Evolutionary conservation across 1,139 yeast species (phyloP).

Genomic region (Yamadazyma sp.): DNA sequence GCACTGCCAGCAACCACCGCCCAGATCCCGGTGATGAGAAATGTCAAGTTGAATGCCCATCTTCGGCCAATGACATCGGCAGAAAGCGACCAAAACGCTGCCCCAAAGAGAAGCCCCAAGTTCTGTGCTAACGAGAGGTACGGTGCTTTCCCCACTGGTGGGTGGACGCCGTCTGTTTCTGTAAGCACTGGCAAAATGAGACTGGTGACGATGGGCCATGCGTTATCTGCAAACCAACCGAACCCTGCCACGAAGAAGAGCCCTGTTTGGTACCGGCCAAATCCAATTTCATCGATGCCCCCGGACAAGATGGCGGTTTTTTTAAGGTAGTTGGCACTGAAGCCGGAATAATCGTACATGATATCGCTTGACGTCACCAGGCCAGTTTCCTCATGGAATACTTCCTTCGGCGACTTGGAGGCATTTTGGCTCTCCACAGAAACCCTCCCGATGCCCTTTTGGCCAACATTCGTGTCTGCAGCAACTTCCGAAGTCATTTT

Average conservation of each 20-base stretch:
- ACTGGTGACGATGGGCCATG: conserved; percentile 44
- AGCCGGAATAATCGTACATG: conserved; percentile 13
- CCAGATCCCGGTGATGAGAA: conserved; percentile 40
- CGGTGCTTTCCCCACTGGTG: conserved; percentile 35
- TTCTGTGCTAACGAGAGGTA: conserved; percentile 43
- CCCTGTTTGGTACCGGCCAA: conserved; percentile 42
- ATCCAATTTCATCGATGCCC: conserved; percentile 43
- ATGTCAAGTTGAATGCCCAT: conserved; percentile 46
- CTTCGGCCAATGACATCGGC: conserved; percentile 44
- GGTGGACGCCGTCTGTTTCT: conserved; percentile 41
- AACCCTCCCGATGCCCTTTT: not conserved
- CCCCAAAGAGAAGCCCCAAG: conserved; percentile 43
- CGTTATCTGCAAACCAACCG: conserved; percentile 47
- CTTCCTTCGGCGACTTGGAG: not conserved
- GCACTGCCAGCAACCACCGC: conserved; percentile 38
- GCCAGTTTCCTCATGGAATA: not conserved
- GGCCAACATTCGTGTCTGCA: no score
- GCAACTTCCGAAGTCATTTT: no score
- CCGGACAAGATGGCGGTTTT: conserved; percentile 33
- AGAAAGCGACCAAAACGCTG: conserved; percentile 41
- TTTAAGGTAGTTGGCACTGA: conserved; percentile 25
- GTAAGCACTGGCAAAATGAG: conserved; percentile 33
- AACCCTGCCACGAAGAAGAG: conserved; percentile 45
- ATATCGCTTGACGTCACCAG: conserved; percentile 6
- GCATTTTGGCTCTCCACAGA: not conserved